These are phyloP conservation scores for Cladosporium cucumerinum DNA, from an alignment of 2,329 filamentous ascomycete genomes.

Conservation along the genomic window DNA sequence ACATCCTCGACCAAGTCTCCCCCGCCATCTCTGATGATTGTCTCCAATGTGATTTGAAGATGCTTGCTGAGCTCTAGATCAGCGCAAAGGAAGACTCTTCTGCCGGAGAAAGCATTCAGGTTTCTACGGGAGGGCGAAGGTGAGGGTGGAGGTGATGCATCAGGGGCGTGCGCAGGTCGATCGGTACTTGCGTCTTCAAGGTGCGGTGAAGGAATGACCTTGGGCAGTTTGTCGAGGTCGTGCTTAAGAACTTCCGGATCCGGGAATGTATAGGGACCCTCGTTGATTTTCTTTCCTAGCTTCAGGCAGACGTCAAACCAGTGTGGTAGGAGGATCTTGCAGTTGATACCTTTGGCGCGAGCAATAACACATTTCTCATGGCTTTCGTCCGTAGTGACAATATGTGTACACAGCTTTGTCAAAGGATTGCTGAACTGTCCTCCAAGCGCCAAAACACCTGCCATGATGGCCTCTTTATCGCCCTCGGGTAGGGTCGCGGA, in stretches of 20 bases:
- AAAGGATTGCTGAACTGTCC: slow-evolving; percentile 73
- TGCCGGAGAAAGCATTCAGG: slow-evolving; percentile 73
- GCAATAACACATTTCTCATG: slow-evolving; percentile 67
- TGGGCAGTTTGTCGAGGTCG: slow-evolving; percentile 16
- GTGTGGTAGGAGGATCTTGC: slow-evolving; percentile 86
- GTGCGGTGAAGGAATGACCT: slow-evolving; percentile 38
- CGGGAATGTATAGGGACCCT: slow-evolving; percentile 79
- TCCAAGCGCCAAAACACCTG: slow-evolving; percentile 83
- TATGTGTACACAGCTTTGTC: slow-evolving; percentile 75
- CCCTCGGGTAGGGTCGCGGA: slow-evolving; percentile 80
- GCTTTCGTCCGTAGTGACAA: slow-evolving; percentile 76
- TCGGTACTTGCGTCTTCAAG: slow-evolving; percentile 65
- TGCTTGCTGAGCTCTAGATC: slow-evolving; percentile 71
- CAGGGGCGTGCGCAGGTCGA: slow-evolving; percentile 36
- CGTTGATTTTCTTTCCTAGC: slow-evolving; percentile 85
- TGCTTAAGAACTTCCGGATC: slow-evolving; percentile 72
- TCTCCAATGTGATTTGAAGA: slow-evolving; percentile 63
- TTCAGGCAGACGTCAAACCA: slow-evolving; percentile 98
- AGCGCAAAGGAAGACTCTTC: slow-evolving; percentile 69
- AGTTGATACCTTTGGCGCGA: slow-evolving; percentile 61
- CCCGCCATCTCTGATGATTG: slow-evolving; percentile 68
- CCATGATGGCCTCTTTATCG: slow-evolving; percentile 89
- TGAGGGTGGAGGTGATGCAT: slow-evolving; percentile 40
- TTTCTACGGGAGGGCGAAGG: slow-evolving; percentile 47
- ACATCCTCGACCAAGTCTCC: slow-evolving; percentile 65